These are phyloP conservation scores for Fusarium keratoplasticum DNA, from an alignment of 2,329 filamentous ascomycete genomes.

Conservation along the genomic window DNA sequence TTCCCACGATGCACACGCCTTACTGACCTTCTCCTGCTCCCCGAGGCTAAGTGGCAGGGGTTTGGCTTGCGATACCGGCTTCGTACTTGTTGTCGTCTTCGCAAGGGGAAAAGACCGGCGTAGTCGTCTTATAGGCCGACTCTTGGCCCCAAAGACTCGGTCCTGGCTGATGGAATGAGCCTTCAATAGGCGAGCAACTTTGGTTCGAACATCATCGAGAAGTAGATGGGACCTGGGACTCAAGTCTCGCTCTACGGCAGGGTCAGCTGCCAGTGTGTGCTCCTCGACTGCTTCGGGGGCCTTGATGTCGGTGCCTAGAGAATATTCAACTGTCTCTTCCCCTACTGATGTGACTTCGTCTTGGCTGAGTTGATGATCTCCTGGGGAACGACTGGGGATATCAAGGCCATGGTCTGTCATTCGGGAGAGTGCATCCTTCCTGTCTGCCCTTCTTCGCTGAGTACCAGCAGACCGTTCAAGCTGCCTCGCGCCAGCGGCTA, in stretches of 20 bases:
- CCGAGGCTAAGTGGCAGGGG: not conserved
- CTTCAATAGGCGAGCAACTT: conserved; percentile 22
- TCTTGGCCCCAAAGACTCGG: conserved; percentile 1
- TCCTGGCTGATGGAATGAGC: conserved; percentile 23
- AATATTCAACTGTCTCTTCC: conserved; percentile 17
- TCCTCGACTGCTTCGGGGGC: conserved; percentile 6
- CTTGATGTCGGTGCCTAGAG: conserved; percentile 22
- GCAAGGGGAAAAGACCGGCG: not conserved
- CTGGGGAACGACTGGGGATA: not conserved
- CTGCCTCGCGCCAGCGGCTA: conserved; percentile 40
- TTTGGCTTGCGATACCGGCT: not conserved
- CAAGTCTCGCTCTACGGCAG: conserved; percentile 13
- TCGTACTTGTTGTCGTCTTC: not conserved
- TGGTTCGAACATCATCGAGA: conserved; percentile 27
- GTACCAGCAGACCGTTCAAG: conserved; percentile 1
- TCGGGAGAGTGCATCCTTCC: conserved; percentile 7
- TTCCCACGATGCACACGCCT: not conserved
- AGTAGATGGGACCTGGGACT: conserved; percentile 38
- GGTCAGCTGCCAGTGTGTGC: conserved; percentile 32
- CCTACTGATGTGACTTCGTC: conserved; percentile 21
- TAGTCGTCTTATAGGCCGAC: not conserved
- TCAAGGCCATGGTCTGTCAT: not conserved
- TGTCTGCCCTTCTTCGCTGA: conserved; percentile 1
- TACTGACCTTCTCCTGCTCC: not conserved
- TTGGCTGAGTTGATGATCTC: conserved; percentile 24